These are phyloP conservation scores for Aspergillus hancockii DNA, from an alignment of 495 filamentous ascomycete species.

Conservation along the genomic window DNA sequence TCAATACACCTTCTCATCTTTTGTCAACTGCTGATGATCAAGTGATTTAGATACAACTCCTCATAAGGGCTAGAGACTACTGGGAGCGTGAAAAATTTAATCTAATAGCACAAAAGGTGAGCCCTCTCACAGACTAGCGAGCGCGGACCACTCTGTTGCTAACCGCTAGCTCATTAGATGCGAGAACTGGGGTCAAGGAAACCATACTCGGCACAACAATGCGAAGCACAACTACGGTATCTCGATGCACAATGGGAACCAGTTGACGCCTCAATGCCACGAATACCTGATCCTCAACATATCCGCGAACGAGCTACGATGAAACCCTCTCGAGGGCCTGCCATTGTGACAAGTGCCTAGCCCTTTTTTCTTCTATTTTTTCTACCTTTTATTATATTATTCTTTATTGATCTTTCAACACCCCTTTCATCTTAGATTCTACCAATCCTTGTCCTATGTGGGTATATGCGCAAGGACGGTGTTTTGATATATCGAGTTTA, in stretches of 20 bases:
- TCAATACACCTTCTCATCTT: slow-evolving; percentile 16
- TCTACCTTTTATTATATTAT: slow-evolving; percentile 8
- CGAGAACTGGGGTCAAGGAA: slow-evolving; percentile 38
- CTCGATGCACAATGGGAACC: slow-evolving; percentile 28
- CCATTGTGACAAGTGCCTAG: slow-evolving; percentile 5
- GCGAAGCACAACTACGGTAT: slow-evolving; percentile 36
- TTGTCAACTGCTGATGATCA: slow-evolving; percentile 18
- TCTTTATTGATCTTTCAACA: slow-evolving; percentile 1
- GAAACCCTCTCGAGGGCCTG: slow-evolving; percentile 4
- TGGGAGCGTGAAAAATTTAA: slow-evolving; percentile 54
- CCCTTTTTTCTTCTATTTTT: background rate
- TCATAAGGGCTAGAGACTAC: slow-evolving; percentile 47
- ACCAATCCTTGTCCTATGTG: background rate
- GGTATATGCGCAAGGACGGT: background rate
- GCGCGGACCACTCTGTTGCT: background rate
- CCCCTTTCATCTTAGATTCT: background rate
- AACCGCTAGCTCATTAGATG: slow-evolving; percentile 26
- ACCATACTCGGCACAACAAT: slow-evolving; percentile 38
- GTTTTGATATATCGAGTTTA: slow-evolving; percentile 1
- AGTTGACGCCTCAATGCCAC: slow-evolving; percentile 22
- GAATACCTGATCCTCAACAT: slow-evolving; percentile 28
- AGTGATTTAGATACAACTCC: slow-evolving; percentile 42
- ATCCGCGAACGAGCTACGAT: slow-evolving; percentile 20
- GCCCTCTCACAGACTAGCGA: background rate
- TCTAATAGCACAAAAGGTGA: slow-evolving; percentile 53